Base-by-base conservation (phyloP, 441 rosid species). In the Bocquillonia castaneifolia region DNA sequence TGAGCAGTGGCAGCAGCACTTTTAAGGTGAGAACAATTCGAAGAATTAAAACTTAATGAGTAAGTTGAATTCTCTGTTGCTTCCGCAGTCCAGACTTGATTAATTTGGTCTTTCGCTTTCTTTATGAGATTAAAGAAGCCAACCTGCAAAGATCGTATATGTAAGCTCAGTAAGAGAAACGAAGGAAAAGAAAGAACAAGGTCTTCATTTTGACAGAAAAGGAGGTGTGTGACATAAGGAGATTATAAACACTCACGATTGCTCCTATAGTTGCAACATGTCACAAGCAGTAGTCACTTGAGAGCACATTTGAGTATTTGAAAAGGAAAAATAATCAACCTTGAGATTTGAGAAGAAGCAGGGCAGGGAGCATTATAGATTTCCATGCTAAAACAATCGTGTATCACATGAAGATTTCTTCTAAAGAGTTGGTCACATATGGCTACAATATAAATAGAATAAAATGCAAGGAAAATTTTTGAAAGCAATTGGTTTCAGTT, bases 21-120 rank as follows among this genome's bases (percentile, higher is more conserved):
- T 88, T 72, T 88, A 25, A 95, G 91, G 81, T 90, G 97, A 57
- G 83, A 79, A 70, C 86, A 84, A 69, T 36, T 61, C 39, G 82
- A 73, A 54, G 76, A 64, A 76, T 81, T 83, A 26, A 86, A 86
- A 73, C 69, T 82, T 53, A 85, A 65, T 55, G 74, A 79, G 69
- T 90, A 89, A 40, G 73, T 75, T 63, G 97, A 86, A 77, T 95
- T 92, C 71, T 90, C 97, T 56, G 95, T 90, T 58, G 93, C 92
- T 62, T 95, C 98, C 32, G 97, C 88, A 5, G 90, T 87, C 93
- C 97, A 92, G 45, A 89, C 73, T 54, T 82, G 74, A 84, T 92
- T 88, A 56, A 56, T 72, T 31, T 69, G 78, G 79, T 92, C 99
- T 74, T 92, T 86, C 44, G 92, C 78, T 78, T 84, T 86, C 75